These are phyloP conservation scores for Coffea humblotiana DNA, from an alignment of 305 asterid species.

Conservation along the genomic window DNA sequence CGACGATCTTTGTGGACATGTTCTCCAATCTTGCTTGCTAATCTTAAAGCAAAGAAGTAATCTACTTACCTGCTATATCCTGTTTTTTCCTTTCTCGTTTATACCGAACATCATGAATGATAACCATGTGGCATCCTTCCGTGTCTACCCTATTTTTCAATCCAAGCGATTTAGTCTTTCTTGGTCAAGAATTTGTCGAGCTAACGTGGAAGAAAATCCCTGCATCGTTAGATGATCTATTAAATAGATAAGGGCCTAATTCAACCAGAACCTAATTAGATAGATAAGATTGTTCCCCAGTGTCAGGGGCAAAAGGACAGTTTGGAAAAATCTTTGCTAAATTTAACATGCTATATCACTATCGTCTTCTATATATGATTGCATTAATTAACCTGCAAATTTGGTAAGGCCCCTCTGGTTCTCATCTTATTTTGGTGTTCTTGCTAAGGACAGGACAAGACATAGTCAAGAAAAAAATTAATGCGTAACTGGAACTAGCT, in stretches of 20 bases:
- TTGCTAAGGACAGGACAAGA: not conserved
- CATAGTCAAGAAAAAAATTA: no score
- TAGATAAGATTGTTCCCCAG: constrained; percentile 9
- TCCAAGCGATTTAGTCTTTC: not conserved
- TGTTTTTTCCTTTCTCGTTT: no score
- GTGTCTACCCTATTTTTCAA: no score
- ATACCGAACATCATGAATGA: no score
- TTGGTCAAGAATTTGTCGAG: constrained; percentile 1
- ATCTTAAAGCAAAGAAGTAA: no score
- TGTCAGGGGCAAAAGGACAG: constrained; percentile 6
- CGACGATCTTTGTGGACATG: no score
- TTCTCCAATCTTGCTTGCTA: no score
- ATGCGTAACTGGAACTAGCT: not conserved
- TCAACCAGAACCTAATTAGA: not conserved
- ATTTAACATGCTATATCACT: not conserved
- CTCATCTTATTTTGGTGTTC: not conserved
- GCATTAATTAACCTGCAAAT: constrained; percentile 21
- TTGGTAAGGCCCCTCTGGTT: not conserved
- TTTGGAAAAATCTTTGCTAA: not conserved
- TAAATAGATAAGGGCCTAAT: not conserved
- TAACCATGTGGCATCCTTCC: no score
- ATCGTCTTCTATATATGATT: not conserved
- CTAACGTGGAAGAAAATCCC: not conserved
- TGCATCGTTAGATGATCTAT: not conserved
- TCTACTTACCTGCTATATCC: no score